Evolutionary conservation across 257 asterid species (phyloP).

Genomic region (Solanum arcanum): DNA sequence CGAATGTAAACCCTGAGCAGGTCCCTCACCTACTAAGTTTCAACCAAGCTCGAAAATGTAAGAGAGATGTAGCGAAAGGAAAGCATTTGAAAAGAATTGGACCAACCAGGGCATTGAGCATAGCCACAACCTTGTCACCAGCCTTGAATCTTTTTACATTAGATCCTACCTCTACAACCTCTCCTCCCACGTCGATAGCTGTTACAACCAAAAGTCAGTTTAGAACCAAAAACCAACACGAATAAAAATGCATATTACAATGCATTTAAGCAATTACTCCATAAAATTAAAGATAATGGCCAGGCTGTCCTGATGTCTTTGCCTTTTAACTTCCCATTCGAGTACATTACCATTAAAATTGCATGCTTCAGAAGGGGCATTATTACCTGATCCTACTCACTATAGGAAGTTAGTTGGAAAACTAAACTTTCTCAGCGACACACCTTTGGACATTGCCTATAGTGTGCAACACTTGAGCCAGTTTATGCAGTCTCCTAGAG

Average conservation of each 20-base stretch:
- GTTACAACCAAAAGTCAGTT: slow-evolving; percentile 1
- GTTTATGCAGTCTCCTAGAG: no score
- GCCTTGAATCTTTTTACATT: slow-evolving; percentile 32
- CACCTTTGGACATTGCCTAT: no score
- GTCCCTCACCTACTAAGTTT: not conserved
- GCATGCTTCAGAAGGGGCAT: no score
- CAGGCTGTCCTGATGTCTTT: not conserved
- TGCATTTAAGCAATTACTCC: not conserved
- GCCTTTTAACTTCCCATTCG: not conserved
- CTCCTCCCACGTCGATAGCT: slow-evolving; percentile 63
- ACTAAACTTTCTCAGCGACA: no score
- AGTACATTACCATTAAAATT: not conserved
- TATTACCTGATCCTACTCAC: no score
- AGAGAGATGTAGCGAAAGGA: not conserved
- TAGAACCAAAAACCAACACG: not conserved
- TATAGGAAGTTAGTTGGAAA: no score
- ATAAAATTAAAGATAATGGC: not conserved
- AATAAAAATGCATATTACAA: not conserved
- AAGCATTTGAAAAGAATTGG: not conserved
- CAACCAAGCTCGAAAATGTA: not conserved
- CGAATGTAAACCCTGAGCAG: not conserved
- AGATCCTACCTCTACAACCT: slow-evolving; percentile 44
- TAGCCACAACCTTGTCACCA: slow-evolving; percentile 56
- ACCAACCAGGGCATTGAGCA: slow-evolving; percentile 21
- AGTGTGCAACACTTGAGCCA: no score